Evolutionary conservation across 2,329 filamentous ascomycete genomes (phyloP), one percentile per base, ranked within the genome.

Genomic region (Colletotrichum abscissum): DNA sequence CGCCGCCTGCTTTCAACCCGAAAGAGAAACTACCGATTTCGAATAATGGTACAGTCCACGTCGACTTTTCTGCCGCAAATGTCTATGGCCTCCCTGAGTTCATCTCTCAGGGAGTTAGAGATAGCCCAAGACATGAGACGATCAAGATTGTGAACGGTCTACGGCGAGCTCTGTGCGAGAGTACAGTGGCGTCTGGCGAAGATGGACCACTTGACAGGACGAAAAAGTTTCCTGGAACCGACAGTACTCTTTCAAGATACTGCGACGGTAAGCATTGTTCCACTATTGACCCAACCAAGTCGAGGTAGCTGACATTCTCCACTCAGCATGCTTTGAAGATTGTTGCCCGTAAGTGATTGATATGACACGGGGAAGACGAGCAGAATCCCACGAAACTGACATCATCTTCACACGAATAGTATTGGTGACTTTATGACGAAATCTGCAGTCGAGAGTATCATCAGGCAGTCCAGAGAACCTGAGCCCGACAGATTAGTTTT

Each of bases 101-200:
- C n/a, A 69, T 73, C 7, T 49, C 66, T 7, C 35, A 46, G 1
- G 38, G 55, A 14, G 60, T 35, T 16, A 63, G 65, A 14, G 60
- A 70, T 28, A 28, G 30, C 3, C 67, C 60, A 4, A 33, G 46
- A 12, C 38, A 35, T 9, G 46, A 73, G 22, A 70, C 63, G 16
- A 60, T 56, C 46, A 65, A 65, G 3, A 70, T 69, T n/a, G 70
- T 73, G 5, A 57, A 73, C n/a, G 70, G 56, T 1, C 66, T 73
- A 2, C 68, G 63, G n/a, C 56, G 59, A 16, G 55, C 56, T 5
- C 60, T 73, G 2, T 70, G 66, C 16, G 70, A 55, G 4, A 56
- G 33, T 14, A 4, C 12, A 9, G n/a, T 54, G 14, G 22, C 26
- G 1, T 24, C 24, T 6, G 22, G 4, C 16, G 59, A 30, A 11